Percentiles rank a stretch among this genome's conserved stretches.
Conservation (phyloP, 495 filamentous ascomycete species). For the Daldinia decipiens region DNA sequence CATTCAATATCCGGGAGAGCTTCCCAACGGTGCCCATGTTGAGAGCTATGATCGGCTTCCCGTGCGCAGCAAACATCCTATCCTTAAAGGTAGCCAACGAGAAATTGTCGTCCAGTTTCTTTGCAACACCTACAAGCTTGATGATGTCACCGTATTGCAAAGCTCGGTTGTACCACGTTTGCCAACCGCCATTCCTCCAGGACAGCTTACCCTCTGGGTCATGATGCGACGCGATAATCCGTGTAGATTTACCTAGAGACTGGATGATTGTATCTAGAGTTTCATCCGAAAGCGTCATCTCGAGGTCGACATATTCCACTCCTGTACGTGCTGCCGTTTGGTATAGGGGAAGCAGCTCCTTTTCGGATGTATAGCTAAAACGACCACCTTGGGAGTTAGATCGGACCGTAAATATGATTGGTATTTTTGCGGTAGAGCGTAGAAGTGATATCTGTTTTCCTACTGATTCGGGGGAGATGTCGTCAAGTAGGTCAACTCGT, state of each 20-base stretch:
- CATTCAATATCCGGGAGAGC: conserved; percentile 87
- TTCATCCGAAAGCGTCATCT: conserved; percentile 84
- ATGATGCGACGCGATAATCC: conserved; percentile 95
- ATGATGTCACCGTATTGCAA: conserved; percentile 89
- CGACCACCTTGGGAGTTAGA: conserved; percentile 86
- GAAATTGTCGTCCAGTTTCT: conserved; percentile 83
- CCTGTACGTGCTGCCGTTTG: conserved; percentile 80
- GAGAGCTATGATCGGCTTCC: conserved; percentile 87
- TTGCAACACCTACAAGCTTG: conserved; percentile 91
- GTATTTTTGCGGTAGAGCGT: conserved; percentile 76
- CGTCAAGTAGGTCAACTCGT: conserved; percentile 89
- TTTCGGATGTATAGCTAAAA: conserved; percentile 81
- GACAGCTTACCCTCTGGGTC: conserved; percentile 81
- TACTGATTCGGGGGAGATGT: conserved; percentile 79
- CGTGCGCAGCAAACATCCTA: conserved; percentile 74
- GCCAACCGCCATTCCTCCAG: conserved; percentile 91
- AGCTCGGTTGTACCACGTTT: conserved; percentile 85
- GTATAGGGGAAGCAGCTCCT: conserved; percentile 78
- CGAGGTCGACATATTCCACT: conserved; percentile 92
- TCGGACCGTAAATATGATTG: conserved; percentile 92
- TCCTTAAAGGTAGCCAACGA: conserved; percentile 83
- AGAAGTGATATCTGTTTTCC: conserved; percentile 83
- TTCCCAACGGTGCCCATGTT: conserved; percentile 95
- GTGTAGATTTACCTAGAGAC: conserved; percentile 73
- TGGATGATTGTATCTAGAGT: conserved; percentile 62